Evolutionary conservation across 768 basidiomycete genomes (phyloP).

Genomic region (Gymnopilus dilepis): DNA sequence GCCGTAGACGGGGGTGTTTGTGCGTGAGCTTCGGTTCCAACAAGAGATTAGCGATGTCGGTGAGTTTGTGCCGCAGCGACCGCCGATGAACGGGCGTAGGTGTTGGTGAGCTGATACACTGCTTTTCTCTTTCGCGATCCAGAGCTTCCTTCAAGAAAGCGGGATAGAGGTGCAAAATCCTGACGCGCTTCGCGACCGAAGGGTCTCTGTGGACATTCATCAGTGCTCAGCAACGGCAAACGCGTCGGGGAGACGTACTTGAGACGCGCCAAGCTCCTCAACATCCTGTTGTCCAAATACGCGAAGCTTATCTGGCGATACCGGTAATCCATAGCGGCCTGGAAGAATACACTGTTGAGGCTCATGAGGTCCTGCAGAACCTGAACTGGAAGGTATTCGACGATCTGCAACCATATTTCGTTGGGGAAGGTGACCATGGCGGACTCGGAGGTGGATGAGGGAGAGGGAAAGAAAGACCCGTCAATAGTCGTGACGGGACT

Average conservation of each 20-base stretch:
- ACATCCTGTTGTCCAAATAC: constrained; percentile 50
- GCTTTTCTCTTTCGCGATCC: constrained; percentile 30
- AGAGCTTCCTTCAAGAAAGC: constrained; percentile 49
- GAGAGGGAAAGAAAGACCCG: constrained; percentile 13
- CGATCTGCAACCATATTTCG: constrained; percentile 44
- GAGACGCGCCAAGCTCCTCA: constrained; percentile 44
- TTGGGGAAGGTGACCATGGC: constrained; percentile 32
- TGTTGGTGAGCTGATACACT: constrained; percentile 10
- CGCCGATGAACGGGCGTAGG: constrained; percentile 23
- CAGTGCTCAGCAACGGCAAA: background rate
- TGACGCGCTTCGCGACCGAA: constrained; percentile 50
- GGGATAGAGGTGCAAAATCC: constrained; percentile 53
- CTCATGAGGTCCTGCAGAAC: constrained; percentile 38
- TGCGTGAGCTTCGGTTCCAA: constrained; percentile 35
- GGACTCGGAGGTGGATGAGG: constrained; percentile 1
- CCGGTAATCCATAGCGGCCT: constrained; percentile 50
- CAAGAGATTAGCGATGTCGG: constrained; percentile 39
- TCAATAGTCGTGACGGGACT: constrained; percentile 9
- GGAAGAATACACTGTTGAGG: constrained; percentile 44
- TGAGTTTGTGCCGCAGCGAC: constrained; percentile 35
- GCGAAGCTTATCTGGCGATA: constrained; percentile 57
- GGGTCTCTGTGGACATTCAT: constrained; percentile 43
- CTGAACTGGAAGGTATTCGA: constrained; percentile 38
- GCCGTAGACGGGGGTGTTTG: constrained; percentile 32
- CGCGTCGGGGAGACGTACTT: constrained; percentile 32